These are phyloP conservation scores for Komagataella populi DNA, from an alignment of 805 yeast genomes.

Conservation along the genomic window DNA sequence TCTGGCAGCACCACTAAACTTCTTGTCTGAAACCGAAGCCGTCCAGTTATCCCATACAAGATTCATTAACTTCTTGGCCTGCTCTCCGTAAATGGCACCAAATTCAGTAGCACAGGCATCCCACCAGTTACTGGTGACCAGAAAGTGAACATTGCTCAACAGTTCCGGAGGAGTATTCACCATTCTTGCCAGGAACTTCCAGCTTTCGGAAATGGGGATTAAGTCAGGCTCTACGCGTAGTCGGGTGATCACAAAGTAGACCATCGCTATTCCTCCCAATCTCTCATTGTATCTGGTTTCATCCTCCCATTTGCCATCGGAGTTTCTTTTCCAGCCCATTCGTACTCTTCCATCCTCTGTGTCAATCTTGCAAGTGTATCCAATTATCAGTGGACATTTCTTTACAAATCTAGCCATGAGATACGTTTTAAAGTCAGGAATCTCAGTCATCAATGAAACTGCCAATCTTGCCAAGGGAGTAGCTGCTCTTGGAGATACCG, in stretches of 20 bases:
- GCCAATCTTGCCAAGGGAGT: slow-evolving; percentile 66
- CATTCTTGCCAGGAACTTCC: slow-evolving; percentile 65
- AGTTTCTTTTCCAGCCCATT: slow-evolving; percentile 77
- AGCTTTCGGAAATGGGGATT: slow-evolving; percentile 39
- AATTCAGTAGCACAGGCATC: slow-evolving; percentile 61
- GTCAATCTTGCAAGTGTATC: slow-evolving; percentile 61
- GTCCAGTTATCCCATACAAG: slow-evolving; percentile 40
- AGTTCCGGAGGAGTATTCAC: slow-evolving; percentile 39
- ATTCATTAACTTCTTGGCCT: slow-evolving; percentile 49
- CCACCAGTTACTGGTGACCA: slow-evolving; percentile 80
- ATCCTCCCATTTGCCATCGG: slow-evolving; percentile 37
- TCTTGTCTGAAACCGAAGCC: slow-evolving; percentile 29
- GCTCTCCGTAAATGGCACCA: slow-evolving; percentile 44
- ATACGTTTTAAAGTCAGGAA: slow-evolving; percentile 38
- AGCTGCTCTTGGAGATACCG: slow-evolving; percentile 66
- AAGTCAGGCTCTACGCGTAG: slow-evolving; percentile 24
- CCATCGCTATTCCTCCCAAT: slow-evolving; percentile 71
- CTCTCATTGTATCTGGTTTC: slow-evolving; percentile 71
- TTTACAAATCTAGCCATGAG: slow-evolving; percentile 75
- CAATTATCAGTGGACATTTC: slow-evolving; percentile 82
- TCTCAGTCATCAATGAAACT: slow-evolving; percentile 30
- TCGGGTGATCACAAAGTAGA: slow-evolving; percentile 66
- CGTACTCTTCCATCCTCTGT: slow-evolving; percentile 69
- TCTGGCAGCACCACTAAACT: slow-evolving; percentile 69
- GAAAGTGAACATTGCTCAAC: slow-evolving; percentile 56